phyloP scores from a whole-genome alignment of 306 rosid genomes.

The Quercus gilva region DNA sequence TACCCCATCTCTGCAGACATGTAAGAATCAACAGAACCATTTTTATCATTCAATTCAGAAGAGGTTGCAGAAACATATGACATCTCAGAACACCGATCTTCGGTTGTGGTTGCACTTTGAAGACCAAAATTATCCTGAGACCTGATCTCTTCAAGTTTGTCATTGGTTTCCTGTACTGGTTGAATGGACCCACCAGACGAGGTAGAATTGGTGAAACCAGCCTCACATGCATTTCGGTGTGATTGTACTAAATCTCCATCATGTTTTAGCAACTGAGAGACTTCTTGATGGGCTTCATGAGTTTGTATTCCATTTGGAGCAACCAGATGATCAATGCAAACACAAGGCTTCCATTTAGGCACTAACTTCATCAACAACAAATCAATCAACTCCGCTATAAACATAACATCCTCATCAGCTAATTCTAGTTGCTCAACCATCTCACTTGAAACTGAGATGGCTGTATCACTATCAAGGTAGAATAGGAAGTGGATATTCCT shows the following conservation, averaged over 20 bases:
- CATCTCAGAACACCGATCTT: constrained; percentile 25
- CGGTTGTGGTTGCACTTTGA: constrained; percentile 7
- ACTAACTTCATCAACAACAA: constrained; percentile 33
- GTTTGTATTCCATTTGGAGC: constrained; percentile 10
- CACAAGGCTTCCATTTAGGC: constrained; percentile 43
- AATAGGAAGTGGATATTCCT: constrained; percentile 43
- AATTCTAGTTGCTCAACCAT: constrained; percentile 50
- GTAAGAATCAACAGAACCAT: constrained; percentile 25
- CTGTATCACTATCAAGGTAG: constrained; percentile 40
- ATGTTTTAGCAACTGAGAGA: constrained; percentile 8
- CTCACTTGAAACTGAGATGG: constrained; percentile 44
- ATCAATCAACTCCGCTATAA: constrained; percentile 46
- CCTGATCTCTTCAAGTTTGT: constrained; percentile 7
- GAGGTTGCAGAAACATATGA: constrained; percentile 31
- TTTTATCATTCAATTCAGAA: constrained; percentile 12
- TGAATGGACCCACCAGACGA: constrained; percentile 7
- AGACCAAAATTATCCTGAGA: constrained; percentile 17
- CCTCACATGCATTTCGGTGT: constrained; percentile 5
- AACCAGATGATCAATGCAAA: constrained; percentile 29
- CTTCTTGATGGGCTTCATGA: not conserved
- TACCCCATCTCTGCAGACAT: constrained; percentile 25
- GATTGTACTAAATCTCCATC: not conserved
- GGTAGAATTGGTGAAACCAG: not conserved
- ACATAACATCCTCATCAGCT: constrained; percentile 32
- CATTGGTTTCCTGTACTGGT: not conserved